A percentile compares a stretch with the other conserved stretches of the same genome.
Evolutionary conservation across 148 eudicot genomes (phyloP).

Genomic region (Dysphania ambrosioides): DNA sequence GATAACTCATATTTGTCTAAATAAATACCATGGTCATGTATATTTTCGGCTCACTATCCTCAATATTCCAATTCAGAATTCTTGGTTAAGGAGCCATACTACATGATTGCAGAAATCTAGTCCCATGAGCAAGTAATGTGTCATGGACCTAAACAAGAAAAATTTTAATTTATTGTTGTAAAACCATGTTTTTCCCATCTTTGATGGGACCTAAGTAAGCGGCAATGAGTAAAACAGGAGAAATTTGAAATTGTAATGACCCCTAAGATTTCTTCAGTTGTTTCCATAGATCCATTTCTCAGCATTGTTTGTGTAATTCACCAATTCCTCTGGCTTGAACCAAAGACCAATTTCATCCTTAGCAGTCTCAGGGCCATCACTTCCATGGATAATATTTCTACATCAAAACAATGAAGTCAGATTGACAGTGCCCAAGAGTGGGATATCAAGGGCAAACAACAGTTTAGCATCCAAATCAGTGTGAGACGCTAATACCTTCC

Average conservation of each 20-base stretch:
- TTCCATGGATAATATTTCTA: conserved; percentile 94
- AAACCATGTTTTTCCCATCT: conserved; percentile 18
- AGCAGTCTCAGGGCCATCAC: conserved; percentile 98
- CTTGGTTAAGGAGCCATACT: conserved; percentile 16
- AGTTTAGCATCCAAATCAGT: neutral
- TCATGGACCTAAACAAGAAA: conserved; percentile 17
- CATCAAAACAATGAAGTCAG: neutral
- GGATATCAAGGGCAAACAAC: neutral
- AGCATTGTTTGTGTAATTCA: conserved; percentile 63
- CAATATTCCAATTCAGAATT: neutral
- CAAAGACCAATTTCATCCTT: conserved; percentile 83
- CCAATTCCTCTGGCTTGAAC: conserved; percentile 96
- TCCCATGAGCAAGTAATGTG: conserved; percentile 4
- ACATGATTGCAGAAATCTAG: conserved; percentile 20
- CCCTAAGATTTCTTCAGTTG: conserved; percentile 38
- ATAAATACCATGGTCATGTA: neutral
- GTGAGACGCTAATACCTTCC: conserved; percentile 58
- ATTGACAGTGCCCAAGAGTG: neutral
- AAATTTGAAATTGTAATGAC: conserved; percentile 9
- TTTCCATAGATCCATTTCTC: conserved; percentile 91
- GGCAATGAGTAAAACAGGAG: neutral
- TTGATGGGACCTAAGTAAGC: conserved; percentile 9
- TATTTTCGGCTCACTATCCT: neutral
- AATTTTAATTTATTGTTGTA: conserved; percentile 18
- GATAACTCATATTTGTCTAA: neutral